Percentiles rank a stretch among this genome's conserved stretches.
phyloP scores from a whole-genome alignment of 495 filamentous ascomycete species.

The Daldinia childiae region DNA sequence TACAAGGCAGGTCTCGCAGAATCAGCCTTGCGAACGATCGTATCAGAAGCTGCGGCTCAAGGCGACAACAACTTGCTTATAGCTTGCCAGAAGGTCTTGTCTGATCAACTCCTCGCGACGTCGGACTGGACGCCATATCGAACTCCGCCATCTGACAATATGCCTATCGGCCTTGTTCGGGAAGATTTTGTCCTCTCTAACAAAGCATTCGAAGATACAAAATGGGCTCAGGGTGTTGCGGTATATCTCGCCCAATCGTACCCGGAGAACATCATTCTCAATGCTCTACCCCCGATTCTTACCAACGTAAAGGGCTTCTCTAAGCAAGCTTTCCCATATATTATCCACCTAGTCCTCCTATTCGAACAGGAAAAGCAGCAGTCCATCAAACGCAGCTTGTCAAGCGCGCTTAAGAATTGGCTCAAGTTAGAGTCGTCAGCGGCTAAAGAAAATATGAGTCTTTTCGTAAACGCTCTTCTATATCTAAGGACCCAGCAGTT shows the following conservation, averaged over 20 bases:
- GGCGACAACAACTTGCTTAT: constrained; percentile 56
- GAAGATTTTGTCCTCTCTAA: constrained; percentile 47
- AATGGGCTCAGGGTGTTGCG: constrained; percentile 73
- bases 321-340: constrained; percentile 75
- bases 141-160: constrained; percentile 57
- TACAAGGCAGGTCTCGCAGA: constrained; percentile 78
- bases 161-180: constrained; percentile 24
- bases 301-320: constrained; percentile 71
- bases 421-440: constrained; percentile 52
- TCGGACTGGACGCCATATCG: constrained; percentile 61
- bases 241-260: constrained; percentile 69
- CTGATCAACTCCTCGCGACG: constrained; percentile 52
- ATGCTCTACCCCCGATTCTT: constrained; percentile 70
- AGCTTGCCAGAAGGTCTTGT: constrained; percentile 58
- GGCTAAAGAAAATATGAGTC: constrained; percentile 58
- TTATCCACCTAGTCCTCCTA: constrained; percentile 81
- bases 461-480: constrained; percentile 82
- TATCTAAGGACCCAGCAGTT: constrained; percentile 85
- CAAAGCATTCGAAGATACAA: constrained; percentile 47
- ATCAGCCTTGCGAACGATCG: constrained; percentile 74
- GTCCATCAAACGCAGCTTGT: constrained; percentile 58
- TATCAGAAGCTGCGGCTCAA: constrained; percentile 63
- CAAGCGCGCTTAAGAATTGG: constrained; percentile 60
- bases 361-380: constrained; percentile 60
- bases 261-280: constrained; percentile 70